These are phyloP conservation scores for Fusarium camptoceras DNA, from an alignment of 2,329 filamentous ascomycete genomes.

Conservation along the genomic window DNA sequence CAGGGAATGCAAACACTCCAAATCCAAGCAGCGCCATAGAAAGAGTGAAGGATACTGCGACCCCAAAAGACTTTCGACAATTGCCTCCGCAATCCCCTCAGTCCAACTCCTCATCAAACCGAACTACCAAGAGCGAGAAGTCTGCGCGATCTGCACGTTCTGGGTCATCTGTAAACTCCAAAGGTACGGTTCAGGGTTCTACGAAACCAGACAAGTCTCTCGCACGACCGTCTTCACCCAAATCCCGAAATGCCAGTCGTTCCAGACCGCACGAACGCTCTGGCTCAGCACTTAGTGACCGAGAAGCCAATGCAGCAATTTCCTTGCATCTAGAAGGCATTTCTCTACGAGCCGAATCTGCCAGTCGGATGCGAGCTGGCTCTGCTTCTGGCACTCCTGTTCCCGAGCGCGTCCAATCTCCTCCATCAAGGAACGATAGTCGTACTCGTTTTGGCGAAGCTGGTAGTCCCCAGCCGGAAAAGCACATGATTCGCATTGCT, in stretches of 20 bases:
- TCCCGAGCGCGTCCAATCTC: conserved; percentile 2
- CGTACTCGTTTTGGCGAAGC: background rate
- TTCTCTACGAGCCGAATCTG: conserved; percentile 44
- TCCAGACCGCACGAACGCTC: conserved; percentile 39
- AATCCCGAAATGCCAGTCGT: conserved; percentile 53
- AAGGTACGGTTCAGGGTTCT: background rate
- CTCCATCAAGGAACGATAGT: conserved; percentile 10
- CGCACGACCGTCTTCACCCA: conserved; percentile 48
- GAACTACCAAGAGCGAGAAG: conserved; percentile 2
- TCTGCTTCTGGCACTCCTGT: background rate
- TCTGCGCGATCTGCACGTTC: background rate
- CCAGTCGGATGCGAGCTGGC: background rate
- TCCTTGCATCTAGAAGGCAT: conserved; percentile 43
- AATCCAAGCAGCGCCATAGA: background rate
- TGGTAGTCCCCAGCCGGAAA: background rate
- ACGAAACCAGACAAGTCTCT: background rate
- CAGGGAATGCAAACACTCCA: background rate
- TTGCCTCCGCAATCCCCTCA: conserved; percentile 4
- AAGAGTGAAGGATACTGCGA: background rate
- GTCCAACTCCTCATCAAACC: conserved; percentile 15
- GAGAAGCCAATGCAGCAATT: conserved; percentile 8
- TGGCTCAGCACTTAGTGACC: conserved; percentile 32
- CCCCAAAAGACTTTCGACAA: background rate
- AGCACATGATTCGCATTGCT: conserved; percentile 24
- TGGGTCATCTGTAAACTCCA: background rate